A percentile compares a stretch with the other conserved stretches of the same genome.
These are phyloP conservation scores for Cordyceps fumosorosea DNA, from an alignment of 2,329 filamentous ascomycete species.

Conservation along the genomic window DNA sequence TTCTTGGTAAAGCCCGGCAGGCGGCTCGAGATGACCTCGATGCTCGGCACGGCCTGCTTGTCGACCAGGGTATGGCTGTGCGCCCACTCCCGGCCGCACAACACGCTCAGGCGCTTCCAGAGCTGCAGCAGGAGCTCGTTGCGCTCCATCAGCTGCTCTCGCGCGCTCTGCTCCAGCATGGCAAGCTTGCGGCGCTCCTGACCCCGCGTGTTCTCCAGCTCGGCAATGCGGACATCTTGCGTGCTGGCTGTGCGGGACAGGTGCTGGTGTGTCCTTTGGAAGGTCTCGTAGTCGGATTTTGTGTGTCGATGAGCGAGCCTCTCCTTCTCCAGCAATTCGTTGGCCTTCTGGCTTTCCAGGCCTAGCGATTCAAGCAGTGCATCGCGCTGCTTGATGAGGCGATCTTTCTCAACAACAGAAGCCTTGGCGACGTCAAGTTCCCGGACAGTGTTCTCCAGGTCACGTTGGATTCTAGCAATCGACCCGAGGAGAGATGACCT, in stretches of 20 bases:
- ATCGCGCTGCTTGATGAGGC: slow-evolving; percentile 83
- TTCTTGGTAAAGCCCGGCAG: slow-evolving; percentile 87
- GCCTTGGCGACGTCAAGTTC: slow-evolving; percentile 75
- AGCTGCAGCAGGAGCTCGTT: slow-evolving; percentile 82
- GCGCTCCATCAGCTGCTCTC: slow-evolving; percentile 81
- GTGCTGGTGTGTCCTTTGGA: slow-evolving; percentile 80
- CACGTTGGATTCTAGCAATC: slow-evolving; percentile 79
- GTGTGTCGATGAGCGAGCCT: slow-evolving; percentile 78
- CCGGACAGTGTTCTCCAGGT: slow-evolving; percentile 75
- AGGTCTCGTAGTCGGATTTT: slow-evolving; percentile 79
- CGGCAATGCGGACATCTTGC: slow-evolving; percentile 75
- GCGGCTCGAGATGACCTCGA: slow-evolving; percentile 80
- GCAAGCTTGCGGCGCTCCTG: slow-evolving; percentile 73
- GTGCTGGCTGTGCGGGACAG: slow-evolving; percentile 79
- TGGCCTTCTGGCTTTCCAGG: slow-evolving; percentile 76
- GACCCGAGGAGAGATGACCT: slow-evolving; percentile 80
- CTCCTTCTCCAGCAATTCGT: slow-evolving; percentile 87
- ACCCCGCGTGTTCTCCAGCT: slow-evolving; percentile 74
- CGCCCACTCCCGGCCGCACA: slow-evolving; percentile 89
- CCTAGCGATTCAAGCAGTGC: slow-evolving; percentile 80
- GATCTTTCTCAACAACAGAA: slow-evolving; percentile 81
- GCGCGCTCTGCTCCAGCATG: slow-evolving; percentile 70
- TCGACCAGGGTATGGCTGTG: slow-evolving; percentile 86
- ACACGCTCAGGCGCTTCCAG: slow-evolving; percentile 78
- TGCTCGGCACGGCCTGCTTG: slow-evolving; percentile 71